Conservation (phyloP, 495 filamentous ascomycete species). For the Astrothelium macrocarpum region DNA sequence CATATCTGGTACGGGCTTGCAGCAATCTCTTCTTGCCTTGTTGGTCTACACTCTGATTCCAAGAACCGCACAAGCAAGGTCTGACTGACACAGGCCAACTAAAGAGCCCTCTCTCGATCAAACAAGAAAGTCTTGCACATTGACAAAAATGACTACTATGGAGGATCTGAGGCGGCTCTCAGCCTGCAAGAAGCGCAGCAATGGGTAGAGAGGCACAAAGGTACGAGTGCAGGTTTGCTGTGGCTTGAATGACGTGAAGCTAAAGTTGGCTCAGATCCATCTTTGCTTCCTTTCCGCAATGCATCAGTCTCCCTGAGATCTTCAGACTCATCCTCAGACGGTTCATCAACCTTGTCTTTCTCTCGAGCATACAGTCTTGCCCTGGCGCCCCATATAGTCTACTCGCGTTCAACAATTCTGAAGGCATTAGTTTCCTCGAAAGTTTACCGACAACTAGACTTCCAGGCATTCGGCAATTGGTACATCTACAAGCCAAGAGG, state of each 20-base stretch:
- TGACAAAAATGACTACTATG: conserved; percentile 82
- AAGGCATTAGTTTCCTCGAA: conserved; percentile 73
- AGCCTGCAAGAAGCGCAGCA: conserved; percentile 70
- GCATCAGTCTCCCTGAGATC: conserved; percentile 23
- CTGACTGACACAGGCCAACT: conserved; percentile 57
- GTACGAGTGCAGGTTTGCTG: conserved; percentile 26
- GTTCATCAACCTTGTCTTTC: conserved; percentile 40
- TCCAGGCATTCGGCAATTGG: conserved; percentile 89
- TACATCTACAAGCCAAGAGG: conserved; percentile 51
- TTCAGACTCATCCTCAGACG: conserved; percentile 18
- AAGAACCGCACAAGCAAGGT: conserved; percentile 22
- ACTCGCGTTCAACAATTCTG: conserved; percentile 68
- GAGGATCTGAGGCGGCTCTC: conserved; percentile 75
- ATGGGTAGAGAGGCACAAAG: conserved; percentile 49
- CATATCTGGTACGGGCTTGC: conserved; percentile 79
- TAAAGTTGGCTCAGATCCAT: neutral
- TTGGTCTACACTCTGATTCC: conserved; percentile 41
- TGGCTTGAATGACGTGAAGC: too few relatives aligned
- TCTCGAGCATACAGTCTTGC: conserved; percentile 76
- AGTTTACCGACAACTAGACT: conserved; percentile 81
- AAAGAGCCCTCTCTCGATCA: conserved; percentile 85
- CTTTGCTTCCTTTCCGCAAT: conserved; percentile 22
- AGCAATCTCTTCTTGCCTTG: conserved; percentile 88
- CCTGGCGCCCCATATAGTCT: conserved; percentile 77
- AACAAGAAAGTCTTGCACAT: conserved; percentile 86